A percentile compares a stretch with the other conserved stretches of the same genome.
Conservation (phyloP, 148 eudicot species). For the Gaultheria prostrata region DNA sequence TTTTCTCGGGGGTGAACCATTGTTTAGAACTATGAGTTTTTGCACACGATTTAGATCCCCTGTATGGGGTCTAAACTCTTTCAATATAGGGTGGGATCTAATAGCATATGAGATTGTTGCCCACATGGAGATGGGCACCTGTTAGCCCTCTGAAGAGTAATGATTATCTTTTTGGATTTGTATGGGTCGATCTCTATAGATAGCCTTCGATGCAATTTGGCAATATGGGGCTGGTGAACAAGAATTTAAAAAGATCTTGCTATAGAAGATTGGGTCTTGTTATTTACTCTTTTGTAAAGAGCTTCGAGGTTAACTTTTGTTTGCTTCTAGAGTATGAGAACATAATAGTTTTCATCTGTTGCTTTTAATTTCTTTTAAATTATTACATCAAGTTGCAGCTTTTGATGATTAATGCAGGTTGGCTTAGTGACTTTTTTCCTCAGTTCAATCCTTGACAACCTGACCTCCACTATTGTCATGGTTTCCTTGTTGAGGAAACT, state of each 20-base stretch:
- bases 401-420: conserved; percentile 57
- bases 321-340: not conserved
- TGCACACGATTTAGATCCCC: not conserved
- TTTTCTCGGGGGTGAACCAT: not conserved
- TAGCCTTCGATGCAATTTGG: not conserved
- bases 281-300: not conserved
- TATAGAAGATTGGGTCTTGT: not conserved
- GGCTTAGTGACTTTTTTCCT: conserved; percentile 95
- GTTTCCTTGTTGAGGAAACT: conserved; percentile 87
- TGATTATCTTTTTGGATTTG: too few relatives aligned
- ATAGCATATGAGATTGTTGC: not conserved
- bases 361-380: not conserved
- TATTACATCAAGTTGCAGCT: not conserved
- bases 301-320: not conserved
- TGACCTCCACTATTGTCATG: conserved; percentile 97
- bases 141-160: too few relatives aligned
- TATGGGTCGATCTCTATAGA: too few relatives aligned
- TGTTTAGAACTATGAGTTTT: not conserved
- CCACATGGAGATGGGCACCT: not conserved
- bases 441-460: conserved; percentile 92
- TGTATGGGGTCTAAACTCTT: not conserved
- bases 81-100: not conserved
- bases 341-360: not conserved
- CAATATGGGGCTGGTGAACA: not conserved
- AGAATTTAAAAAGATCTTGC: too few relatives aligned